Evolutionary conservation across 1,139 yeast genomes (phyloP).

Genomic region (Lodderomyces parapsilosis): DNA sequence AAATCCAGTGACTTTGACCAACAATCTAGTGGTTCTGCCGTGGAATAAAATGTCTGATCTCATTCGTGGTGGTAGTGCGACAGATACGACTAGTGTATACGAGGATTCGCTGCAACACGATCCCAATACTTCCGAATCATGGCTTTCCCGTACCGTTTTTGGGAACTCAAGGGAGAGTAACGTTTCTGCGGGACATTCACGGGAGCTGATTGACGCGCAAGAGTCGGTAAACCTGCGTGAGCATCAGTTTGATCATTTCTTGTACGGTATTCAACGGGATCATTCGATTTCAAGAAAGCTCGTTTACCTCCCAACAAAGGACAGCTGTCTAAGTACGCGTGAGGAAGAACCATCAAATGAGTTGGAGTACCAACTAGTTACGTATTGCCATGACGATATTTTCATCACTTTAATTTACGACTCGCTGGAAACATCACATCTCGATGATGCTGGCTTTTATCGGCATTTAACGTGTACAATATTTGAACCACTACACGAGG

Average conservation of each 20-base stretch:
- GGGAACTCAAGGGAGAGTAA: slow-evolving; percentile 10
- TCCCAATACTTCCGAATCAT: slow-evolving; percentile 5
- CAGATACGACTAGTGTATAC: background rate
- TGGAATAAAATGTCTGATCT: slow-evolving; percentile 37
- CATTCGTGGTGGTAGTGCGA: slow-evolving; percentile 5
- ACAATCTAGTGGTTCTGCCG: slow-evolving; percentile 40
- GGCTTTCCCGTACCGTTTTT: slow-evolving; percentile 29
- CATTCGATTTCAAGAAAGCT: slow-evolving; percentile 24
- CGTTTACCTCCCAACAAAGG: slow-evolving; percentile 25
- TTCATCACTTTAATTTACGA: slow-evolving; percentile 31
- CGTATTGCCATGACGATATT: slow-evolving; percentile 25
- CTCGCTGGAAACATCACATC: slow-evolving; percentile 20
- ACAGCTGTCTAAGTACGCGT: slow-evolving; percentile 12
- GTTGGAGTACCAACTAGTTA: slow-evolving; percentile 33
- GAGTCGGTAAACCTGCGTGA: slow-evolving; percentile 18
- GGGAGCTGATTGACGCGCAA: background rate
- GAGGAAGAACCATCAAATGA: slow-evolving; percentile 4
- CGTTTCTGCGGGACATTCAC: background rate
- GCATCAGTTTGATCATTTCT: slow-evolving; percentile 23
- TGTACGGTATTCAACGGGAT: slow-evolving; percentile 26
- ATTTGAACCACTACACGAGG: slow-evolving; percentile 25
- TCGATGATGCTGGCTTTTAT: slow-evolving; percentile 28
- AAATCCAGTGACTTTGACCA: slow-evolving; percentile 36
- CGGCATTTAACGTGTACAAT: slow-evolving; percentile 16
- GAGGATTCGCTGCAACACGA: background rate